phyloP scores from a whole-genome alignment of 129 eudicot genomes.

The Rutidosis leptorrhynchoides region DNA sequence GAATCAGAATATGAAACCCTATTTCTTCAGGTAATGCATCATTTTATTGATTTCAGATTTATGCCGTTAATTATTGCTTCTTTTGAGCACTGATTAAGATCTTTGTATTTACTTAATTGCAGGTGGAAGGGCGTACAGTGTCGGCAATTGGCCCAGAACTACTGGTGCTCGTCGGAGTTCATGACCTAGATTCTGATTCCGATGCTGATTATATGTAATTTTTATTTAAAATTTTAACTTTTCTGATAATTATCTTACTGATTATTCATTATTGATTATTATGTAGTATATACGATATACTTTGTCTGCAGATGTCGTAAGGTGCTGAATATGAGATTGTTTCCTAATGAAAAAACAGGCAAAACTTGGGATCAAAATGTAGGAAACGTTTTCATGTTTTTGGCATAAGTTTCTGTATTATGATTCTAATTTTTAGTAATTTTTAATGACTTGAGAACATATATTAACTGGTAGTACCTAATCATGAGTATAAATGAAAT shows the following conservation, averaged over 20 bases:
- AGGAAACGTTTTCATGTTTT: slow-evolving; percentile 36
- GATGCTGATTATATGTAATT: slow-evolving; percentile 80
- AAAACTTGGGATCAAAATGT: slow-evolving; percentile 89
- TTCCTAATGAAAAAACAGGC: slow-evolving; percentile 62
- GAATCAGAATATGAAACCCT: too few species aligned
- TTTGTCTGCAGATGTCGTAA: slow-evolving; percentile 72
- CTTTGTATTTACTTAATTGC: too few species aligned
- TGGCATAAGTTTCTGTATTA: background rate
- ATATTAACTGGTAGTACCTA: background rate
- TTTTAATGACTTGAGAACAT: background rate
- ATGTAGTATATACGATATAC: too few species aligned
- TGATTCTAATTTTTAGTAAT: too few species aligned
- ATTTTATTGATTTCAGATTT: too few species aligned
- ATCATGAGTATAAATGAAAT: background rate
- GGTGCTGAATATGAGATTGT: slow-evolving; percentile 95
- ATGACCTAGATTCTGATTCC: slow-evolving; percentile 61
- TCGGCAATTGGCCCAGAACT: slow-evolving; percentile 89
- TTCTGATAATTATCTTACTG: background rate
- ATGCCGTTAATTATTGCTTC: too few species aligned
- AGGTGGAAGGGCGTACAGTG: slow-evolving; percentile 85
- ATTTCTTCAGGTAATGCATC: too few species aligned
- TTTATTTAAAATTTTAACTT: background rate
- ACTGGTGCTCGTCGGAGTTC: slow-evolving; percentile 86
- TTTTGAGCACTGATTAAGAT: too few species aligned
- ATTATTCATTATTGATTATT: background rate